Evolutionary conservation across 768 basidiomycete genomes (phyloP), one percentile per base, ranked within the genome.

Genomic region (Tubosaeta sp.): DNA sequence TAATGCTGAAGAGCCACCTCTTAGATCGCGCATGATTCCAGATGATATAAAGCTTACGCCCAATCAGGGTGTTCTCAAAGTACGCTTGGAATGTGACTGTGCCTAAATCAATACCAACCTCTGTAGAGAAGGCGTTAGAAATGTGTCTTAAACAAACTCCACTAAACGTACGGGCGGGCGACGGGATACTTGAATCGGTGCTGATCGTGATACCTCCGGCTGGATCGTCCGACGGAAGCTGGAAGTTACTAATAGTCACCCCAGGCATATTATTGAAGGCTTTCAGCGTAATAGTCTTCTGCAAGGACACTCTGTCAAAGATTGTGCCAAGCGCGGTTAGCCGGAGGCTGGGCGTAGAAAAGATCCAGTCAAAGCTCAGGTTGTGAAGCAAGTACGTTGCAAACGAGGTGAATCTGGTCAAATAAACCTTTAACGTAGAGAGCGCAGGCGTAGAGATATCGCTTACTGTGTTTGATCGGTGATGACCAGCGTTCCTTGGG

Each of bases 181-280:
- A 87, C 11, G 83, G 84, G 54, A 87, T 86, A 19, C 67, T 49
- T 0, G 83, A 77, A 62, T 84, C 83, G 4, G 83, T 85, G 56
- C 83, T 82, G 45, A 87, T 82, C 46, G 78, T 78, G 52, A 87
- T 87, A 25, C 86, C 85, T 48, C 85, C 86, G 31, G 76, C 77
- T 38, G 82, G 75, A 58, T 84, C 80, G 55, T 87, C 84, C 4
- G 77, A 76, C 1, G 86, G 86, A 49, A 87, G 72, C 60, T 82
- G 70, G 71, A 87, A 87, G 68, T 86, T 83, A 54, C 74, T 79
- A 61, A 88, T 85, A 6, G 79, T 81, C 38, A 87, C 82, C 6
- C 85, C 85, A 8, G 83, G 83, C 7, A 89, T 70, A 27, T 77
- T 76, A 52, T 88, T 82, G 66, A 88, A 88, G 5, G 85, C 87